A percentile compares a stretch with the other conserved stretches of the same genome.
Conservation (phyloP, 768 basidiomycete genomes). For the Hemileccinum rubropunctum region DNA sequence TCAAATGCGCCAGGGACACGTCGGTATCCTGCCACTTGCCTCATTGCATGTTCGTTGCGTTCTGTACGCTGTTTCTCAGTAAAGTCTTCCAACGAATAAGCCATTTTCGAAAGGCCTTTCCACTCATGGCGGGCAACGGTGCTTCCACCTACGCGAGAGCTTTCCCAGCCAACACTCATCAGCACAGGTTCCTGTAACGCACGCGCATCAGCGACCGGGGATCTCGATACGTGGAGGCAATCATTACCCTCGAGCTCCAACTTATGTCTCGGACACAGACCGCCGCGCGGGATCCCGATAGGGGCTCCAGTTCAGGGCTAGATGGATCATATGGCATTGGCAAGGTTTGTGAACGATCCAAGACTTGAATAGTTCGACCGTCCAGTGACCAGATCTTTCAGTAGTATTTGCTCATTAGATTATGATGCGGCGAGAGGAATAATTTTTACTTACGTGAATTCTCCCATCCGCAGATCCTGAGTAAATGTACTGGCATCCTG, state of each 20-base stretch:
- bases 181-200: constrained; percentile 71
- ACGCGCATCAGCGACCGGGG: constrained; percentile 1
- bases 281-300: constrained; percentile 25
- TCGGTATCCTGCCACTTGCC: constrained; percentile 6
- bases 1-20: constrained; percentile 30
- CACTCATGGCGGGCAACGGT: constrained; percentile 92
- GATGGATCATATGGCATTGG: constrained; percentile 76
- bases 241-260: constrained; percentile 82
- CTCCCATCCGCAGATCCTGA: constrained; percentile 86
- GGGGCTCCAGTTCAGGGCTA: constrained; percentile 45
- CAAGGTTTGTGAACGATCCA: constrained; percentile 74
- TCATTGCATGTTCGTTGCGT: constrained; percentile 19
- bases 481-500: constrained; percentile 91
- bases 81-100: constrained; percentile 68
- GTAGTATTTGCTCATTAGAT: not conserved
- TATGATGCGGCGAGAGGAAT: constrained; percentile 1
- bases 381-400: constrained; percentile 92
- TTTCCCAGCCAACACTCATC: constrained; percentile 91
- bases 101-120: constrained; percentile 84
- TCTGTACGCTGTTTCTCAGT: constrained; percentile 52
- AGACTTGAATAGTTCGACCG: constrained; percentile 75
- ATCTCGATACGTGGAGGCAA: not conserved
- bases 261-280: constrained; percentile 89
- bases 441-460: constrained; percentile 61
- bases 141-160: constrained; percentile 53